phyloP scores from a whole-genome alignment of 257 asterid species.

The Echites panduratus region DNA sequence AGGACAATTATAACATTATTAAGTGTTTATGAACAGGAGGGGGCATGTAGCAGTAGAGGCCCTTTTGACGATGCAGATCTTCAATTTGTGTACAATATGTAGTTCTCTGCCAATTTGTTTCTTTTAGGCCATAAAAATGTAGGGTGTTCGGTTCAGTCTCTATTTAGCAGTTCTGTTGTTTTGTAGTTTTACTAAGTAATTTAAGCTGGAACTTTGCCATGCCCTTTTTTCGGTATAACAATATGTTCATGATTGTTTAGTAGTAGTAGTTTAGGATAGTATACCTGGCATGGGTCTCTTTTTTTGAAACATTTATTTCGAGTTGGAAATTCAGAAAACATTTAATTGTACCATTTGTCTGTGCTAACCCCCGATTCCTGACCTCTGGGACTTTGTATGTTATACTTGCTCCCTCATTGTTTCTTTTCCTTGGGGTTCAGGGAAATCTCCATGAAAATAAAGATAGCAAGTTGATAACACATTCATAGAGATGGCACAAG shows the following conservation, averaged over 20 bases:
- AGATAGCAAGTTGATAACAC: too few relatives aligned
- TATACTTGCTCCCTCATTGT: too few relatives aligned
- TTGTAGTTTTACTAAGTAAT: neutral
- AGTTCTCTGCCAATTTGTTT: neutral
- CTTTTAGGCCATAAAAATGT: constrained; percentile 7
- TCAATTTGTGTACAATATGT: constrained; percentile 14
- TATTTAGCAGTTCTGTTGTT: constrained; percentile 4
- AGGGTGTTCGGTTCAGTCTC: constrained; percentile 5
- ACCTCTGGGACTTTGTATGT: neutral
- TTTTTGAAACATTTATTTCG: neutral
- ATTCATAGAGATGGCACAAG: too few relatives aligned
- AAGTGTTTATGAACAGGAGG: constrained; percentile 16
- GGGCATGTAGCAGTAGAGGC: constrained; percentile 11
- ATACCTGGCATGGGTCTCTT: constrained; percentile 1
- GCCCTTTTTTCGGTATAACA: neutral
- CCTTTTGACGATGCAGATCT: neutral
- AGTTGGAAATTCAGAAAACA: neutral
- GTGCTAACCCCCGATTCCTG: neutral
- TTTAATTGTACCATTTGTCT: neutral
- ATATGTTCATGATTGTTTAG: neutral
- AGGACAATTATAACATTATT: neutral
- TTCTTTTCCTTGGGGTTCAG: too few relatives aligned
- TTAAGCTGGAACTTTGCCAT: neutral
- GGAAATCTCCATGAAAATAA: too few relatives aligned
- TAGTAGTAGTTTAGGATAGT: neutral